Evolutionary conservation across 1,284 basidiomycete species (phyloP), one percentile per base, ranked within the genome.

Genomic region (Boletellus sp.): DNA sequence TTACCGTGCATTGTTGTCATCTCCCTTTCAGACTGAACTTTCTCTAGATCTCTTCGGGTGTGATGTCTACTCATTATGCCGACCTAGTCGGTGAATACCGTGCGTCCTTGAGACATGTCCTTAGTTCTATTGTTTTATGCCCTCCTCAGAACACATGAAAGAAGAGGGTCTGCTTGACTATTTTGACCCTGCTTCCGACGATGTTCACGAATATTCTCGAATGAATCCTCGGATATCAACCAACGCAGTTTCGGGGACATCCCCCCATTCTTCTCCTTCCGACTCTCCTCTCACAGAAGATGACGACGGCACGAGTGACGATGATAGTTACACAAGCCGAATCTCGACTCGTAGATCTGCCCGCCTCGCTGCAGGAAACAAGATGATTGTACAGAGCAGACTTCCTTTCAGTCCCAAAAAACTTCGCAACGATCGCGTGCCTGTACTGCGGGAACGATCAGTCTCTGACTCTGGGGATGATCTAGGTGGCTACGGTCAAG

Each of bases 321-420:
- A 65, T 18, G 68, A 72, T 22, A 66, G 67, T 50, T 61, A 55
- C 32, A 50, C 52, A 18, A 60, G 66, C 28, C 65, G 55, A 18
- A 51, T 8, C 5, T 44, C 48, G 28, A 46, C 49, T 24, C 59
- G 70, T 40, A 67, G 67, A 44, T 69, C 62, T 26, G 51, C 59
- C 18, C 68, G 68, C 39, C 49, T 61, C 28, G 49, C 54, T 47
- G 43, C 47, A 48, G 40, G 49, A 49, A 46, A 47, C 12, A 32
- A 10, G 49, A 53, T 47, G 22, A 37, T 54, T 33, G 33, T 4
- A 21, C 67, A 71, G 49, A 64, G 61, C 57, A 67, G 58, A 47
- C 60, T 85, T 38, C 83, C 83, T 10, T 86, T 81, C 66, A 86
- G 83, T 58, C 83, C 85, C 0, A 77, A 67, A 60, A 88, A 84